Conservation (phyloP, 371 early-diverging fungal species). For the Mortierella sp. region DNA sequence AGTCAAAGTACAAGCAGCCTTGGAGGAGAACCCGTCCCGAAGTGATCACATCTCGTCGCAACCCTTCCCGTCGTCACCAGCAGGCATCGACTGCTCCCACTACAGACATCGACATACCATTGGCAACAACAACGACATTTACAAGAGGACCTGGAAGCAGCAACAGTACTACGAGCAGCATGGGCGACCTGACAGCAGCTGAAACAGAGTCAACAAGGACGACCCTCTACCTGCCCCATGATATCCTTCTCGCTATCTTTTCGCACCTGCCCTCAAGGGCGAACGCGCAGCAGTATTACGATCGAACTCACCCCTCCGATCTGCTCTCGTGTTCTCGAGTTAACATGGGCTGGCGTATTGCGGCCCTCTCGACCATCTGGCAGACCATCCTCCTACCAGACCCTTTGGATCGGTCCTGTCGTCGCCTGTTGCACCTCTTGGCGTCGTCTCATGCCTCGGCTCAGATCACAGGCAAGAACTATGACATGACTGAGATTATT, state of each 20-base stretch:
- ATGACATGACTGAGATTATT: slow-evolving; percentile 54
- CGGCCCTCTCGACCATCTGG: slow-evolving; percentile 54
- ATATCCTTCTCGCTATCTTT: slow-evolving; percentile 51
- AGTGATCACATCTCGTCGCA: slow-evolving; percentile 9
- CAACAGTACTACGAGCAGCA: slow-evolving; percentile 1
- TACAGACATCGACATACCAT: not conserved
- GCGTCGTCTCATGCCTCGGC: slow-evolving; percentile 54
- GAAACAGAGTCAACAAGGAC: not conserved
- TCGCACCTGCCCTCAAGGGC: slow-evolving; percentile 42
- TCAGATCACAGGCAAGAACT: slow-evolving; percentile 50
- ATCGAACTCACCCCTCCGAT: slow-evolving; percentile 44
- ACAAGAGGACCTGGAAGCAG: not conserved
- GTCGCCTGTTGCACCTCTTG: slow-evolving; percentile 42
- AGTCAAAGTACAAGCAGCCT: slow-evolving; percentile 38
- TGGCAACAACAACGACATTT: not conserved
- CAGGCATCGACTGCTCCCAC: not conserved
- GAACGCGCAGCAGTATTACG: slow-evolving; percentile 55
- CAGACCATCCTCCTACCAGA: slow-evolving; percentile 51
- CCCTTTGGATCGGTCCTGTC: slow-evolving; percentile 51
- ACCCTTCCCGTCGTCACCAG: slow-evolving; percentile 14
- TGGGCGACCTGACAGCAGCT: not conserved
- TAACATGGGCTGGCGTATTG: slow-evolving; percentile 56
- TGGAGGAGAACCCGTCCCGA: slow-evolving; percentile 53
- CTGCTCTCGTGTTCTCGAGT: slow-evolving; percentile 51
- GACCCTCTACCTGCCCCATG: slow-evolving; percentile 41